A percentile compares a stretch with the other conserved stretches of the same genome.
Evolutionary conservation across 495 filamentous ascomycete species (phyloP).

Genomic region (Penicillium cosmopolitanum): DNA sequence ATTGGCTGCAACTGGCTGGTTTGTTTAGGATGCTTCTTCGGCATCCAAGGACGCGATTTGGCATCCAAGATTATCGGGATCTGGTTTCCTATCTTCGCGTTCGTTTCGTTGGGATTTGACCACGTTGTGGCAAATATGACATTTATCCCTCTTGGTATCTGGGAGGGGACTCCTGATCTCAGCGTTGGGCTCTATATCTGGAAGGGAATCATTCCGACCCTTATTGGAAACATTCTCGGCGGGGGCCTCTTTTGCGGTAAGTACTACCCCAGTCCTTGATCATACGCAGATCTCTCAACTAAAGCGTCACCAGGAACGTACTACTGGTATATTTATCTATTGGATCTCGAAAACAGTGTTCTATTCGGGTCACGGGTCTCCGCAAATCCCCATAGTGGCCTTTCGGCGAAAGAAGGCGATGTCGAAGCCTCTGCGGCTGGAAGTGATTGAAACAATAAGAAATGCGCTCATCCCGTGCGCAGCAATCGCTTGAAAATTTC

Average conservation of each 20-base stretch:
- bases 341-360: conserved; percentile 17
- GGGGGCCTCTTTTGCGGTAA: conserved; percentile 53
- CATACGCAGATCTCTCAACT: background rate
- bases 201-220: conserved; percentile 64
- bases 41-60: conserved; percentile 58
- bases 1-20: conserved; percentile 71
- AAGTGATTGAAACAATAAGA: background rate
- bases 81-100: conserved; percentile 66
- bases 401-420: conserved; percentile 23
- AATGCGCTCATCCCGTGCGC: too few species aligned
- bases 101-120: conserved; percentile 61
- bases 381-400: background rate
- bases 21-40: conserved; percentile 61
- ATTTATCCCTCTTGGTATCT: conserved; percentile 62
- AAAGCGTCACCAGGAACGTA: conserved; percentile 33
- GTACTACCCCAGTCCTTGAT: conserved; percentile 14
- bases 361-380: background rate
- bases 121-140: conserved; percentile 71
- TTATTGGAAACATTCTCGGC: conserved; percentile 62
- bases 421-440: conserved; percentile 27
- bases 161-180: conserved; percentile 51
- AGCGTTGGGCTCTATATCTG: conserved; percentile 62
- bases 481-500: background rate
- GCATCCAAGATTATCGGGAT: conserved; percentile 62
- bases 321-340: conserved; percentile 57